A percentile compares a stretch with the other conserved stretches of the same genome.
Evolutionary conservation across 2,329 filamentous ascomycete species (phyloP).

Genomic region (Pezizomycotina sp.): DNA sequence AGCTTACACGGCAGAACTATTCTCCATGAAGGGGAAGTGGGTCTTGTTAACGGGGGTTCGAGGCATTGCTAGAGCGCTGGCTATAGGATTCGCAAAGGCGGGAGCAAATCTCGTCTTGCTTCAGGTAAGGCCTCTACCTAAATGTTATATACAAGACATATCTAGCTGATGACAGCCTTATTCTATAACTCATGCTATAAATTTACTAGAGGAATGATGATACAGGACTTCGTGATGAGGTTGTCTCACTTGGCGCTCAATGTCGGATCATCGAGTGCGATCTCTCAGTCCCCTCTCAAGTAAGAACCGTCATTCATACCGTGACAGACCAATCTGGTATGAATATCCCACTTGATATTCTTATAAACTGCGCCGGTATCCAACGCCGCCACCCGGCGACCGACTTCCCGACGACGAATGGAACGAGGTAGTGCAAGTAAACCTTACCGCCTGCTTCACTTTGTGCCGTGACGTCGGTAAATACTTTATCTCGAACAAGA

Average conservation of each 20-base stretch:
- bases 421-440: slow-evolving; percentile 68
- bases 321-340: too few species aligned
- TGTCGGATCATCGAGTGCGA: too few species aligned
- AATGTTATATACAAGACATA: too few species aligned
- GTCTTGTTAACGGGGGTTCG: slow-evolving; percentile 30
- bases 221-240: too few species aligned
- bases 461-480: slow-evolving; percentile 61
- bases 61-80: slow-evolving; percentile 30
- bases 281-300: too few species aligned
- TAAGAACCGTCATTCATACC: too few species aligned
- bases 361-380: slow-evolving; percentile 77
- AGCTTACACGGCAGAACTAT: too few species aligned
- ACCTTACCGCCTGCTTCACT: slow-evolving; percentile 66
- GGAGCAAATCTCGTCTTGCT: slow-evolving; percentile 31
- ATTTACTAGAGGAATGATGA: too few species aligned
- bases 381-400: slow-evolving; percentile 62
- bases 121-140: too few species aligned
- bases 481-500: slow-evolving; percentile 49
- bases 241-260: too few species aligned
- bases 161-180: too few species aligned
- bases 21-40: slow-evolving; percentile 29
- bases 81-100: slow-evolving; percentile 29
- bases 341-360: slow-evolving; percentile 51
- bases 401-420: slow-evolving; percentile 62
- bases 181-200: too few species aligned